Base-by-base conservation (phyloP, 371 early-diverging fungal genomes). In the Dichotomocladium elegans region DNA sequence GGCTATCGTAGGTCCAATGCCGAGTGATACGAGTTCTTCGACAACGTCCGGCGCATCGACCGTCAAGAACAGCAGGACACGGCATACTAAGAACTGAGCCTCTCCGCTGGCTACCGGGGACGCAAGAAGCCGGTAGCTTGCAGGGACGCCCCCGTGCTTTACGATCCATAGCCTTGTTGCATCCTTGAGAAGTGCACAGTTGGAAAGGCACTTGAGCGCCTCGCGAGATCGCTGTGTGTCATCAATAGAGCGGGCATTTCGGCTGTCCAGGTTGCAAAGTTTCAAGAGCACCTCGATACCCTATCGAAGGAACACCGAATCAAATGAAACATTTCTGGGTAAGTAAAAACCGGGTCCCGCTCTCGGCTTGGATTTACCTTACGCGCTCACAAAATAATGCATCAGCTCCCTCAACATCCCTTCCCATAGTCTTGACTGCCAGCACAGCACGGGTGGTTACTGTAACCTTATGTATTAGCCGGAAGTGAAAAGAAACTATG, bases 191-290 rank as follows among this genome's bases (percentile, higher is more conserved):
- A 78, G 60, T 11, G 83, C 68, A 17, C 76, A 70, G 41, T 85
- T 85, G 0, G 81, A 77, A 8, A 85, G 66, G 33, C 83, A 83
- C 35, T 81, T 85, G 1, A 83, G 53, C 1, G 82, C 78, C 58
- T 83, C 83, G 33, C 68, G 62, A 15, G 70, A 53, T 2, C 53
- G 51, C 4, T 44, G 15, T 9, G 66, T 69, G n/a, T n/a, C n/a
- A n/a, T n/a, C n/a, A n/a, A n/a, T n/a, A 34, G 76, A 77, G 12
- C 22, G 30, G 17, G 35, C 22, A 21, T 40, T 31, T 10, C 14
- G 21, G 7, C 22, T 26, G 17, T 47, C 22, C n/a, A 47, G 41
- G 11, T 66, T 66, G 43, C 64, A 68, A 17, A 58, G n/a, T 15
- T 53, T 47, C 17, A 57, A 30, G 0, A 76, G 54, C 7, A 51